Conservation (phyloP, 2,329 filamentous ascomycete genomes). For the Fusarium pininemorale region DNA sequence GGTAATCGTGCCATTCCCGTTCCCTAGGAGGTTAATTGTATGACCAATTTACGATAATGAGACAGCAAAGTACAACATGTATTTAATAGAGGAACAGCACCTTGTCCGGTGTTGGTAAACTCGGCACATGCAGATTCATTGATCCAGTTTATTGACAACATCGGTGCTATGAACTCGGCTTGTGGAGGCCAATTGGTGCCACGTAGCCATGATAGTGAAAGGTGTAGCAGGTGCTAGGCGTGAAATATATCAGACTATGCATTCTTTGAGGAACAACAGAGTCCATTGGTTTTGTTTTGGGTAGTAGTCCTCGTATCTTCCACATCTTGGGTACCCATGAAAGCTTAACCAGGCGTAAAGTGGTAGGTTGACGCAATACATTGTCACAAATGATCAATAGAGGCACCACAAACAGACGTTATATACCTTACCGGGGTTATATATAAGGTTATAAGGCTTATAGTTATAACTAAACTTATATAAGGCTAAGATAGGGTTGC, state of each 20-base stretch:
- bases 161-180: neutral
- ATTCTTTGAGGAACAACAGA: neutral
- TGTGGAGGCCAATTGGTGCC: constrained; percentile 6
- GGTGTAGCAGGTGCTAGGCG: neutral
- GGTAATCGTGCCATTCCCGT: constrained; percentile 44
- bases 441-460: no score
- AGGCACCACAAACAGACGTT: neutral
- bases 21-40: no score
- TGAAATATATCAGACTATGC: neutral
- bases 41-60: neutral
- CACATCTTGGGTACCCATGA: neutral
- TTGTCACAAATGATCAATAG: neutral
- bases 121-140: neutral
- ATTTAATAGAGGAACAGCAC: neutral
- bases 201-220: constrained; percentile 1
- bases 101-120: neutral
- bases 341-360: neutral
- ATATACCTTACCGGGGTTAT: no score
- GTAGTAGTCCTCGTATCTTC: neutral
- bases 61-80: neutral
- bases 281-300: neutral
- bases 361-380: neutral
- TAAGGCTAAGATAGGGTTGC: no score
- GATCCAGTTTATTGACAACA: neutral
- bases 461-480: no score